Evolutionary conservation across 805 yeast species (phyloP).

Genomic region (Allodekkera sacchari): DNA sequence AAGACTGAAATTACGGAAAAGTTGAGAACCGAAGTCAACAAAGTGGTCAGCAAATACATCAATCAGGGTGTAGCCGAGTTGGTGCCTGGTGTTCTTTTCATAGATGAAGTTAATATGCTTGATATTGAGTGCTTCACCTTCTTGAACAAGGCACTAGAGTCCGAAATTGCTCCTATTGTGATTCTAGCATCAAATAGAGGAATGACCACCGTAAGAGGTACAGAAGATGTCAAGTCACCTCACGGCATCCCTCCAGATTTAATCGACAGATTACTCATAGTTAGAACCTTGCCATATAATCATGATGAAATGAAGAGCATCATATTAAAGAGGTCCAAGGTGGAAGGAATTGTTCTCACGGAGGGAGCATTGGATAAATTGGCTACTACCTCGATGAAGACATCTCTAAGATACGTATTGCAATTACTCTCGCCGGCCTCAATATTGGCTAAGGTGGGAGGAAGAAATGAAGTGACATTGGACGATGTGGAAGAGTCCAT

Average conservation of each 20-base stretch:
- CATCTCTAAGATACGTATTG: conserved; percentile 86
- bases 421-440: conserved; percentile 87
- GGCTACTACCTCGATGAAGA: conserved; percentile 83
- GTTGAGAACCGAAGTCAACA: conserved; percentile 92
- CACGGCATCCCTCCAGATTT: conserved; percentile 97
- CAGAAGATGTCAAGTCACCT: conserved; percentile 77
- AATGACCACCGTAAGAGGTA: conserved; percentile 85
- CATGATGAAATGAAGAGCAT: conserved; percentile 83
- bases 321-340: conserved; percentile 81
- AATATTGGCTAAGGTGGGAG: conserved; percentile 66
- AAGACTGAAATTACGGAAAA: conserved; percentile 96
- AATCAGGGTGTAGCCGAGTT: conserved; percentile 99
- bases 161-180: conserved; percentile 93
- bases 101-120: conserved; percentile 97
- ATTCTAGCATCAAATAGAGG: conserved; percentile 99
- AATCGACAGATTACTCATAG: conserved; percentile 87
- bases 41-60: conserved; percentile 96
- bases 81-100: conserved; percentile 94
- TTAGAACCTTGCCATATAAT: conserved; percentile 72
- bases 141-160: conserved; percentile 92
- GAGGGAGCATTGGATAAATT: conserved; percentile 79
- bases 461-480: conserved; percentile 55
- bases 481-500: conserved; percentile 89
- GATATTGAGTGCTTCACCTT: conserved; percentile 96
- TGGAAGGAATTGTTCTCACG: conserved; percentile 82